Evolutionary conservation across 1,284 basidiomycete species (phyloP), one percentile per base, ranked within the genome.

Genomic region (Meira nashicola): DNA sequence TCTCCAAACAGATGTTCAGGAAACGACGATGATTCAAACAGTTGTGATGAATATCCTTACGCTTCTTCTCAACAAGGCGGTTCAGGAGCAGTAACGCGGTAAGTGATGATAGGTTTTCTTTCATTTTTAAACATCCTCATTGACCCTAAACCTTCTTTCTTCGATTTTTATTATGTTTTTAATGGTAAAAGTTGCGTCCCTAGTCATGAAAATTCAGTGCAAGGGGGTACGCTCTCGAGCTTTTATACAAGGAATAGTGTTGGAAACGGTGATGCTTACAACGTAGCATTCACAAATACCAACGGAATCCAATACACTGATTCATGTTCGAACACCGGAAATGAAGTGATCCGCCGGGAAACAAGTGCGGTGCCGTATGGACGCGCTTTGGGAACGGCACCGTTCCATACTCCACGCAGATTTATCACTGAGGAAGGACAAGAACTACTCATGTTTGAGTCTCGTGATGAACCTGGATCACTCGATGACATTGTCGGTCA

Each of bases 21-120:
- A 40, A 63, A 60, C 39, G 54, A 59, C 6, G 54, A 50, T 10
- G 10, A 10, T n/a, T 43, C n/a, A 4, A 39, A 33, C 28, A 33
- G 28, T 33, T 33, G 28, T 8, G 64, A 70, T 37, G 68, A 70
- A 46, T 70, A 66, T 53, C 68, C 68, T 14, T 70, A 62, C 51
- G 68, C 68, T 15, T 71, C 68, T 8, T 63, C 67, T 2, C 39
- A 55, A 2, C 65, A 71, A 40, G 68, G 68, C 43, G 68, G 68
- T 2, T 59, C 64, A 1, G 64, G 63, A 14, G 62, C 67, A 17
- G 59, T 66, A 1, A 69, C 67, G 1, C 66, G 68, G n/a, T n/a
- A n/a, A n/a, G n/a, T n/a, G n/a, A n/a, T n/a, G n/a, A n/a, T n/a
- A n/a, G n/a, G n/a, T n/a, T n/a, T n/a, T n/a, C n/a, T n/a, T n/a